phyloP scores from a whole-genome alignment of 2,329 filamentous ascomycete genomes.

The Exophiala sp. region DNA sequence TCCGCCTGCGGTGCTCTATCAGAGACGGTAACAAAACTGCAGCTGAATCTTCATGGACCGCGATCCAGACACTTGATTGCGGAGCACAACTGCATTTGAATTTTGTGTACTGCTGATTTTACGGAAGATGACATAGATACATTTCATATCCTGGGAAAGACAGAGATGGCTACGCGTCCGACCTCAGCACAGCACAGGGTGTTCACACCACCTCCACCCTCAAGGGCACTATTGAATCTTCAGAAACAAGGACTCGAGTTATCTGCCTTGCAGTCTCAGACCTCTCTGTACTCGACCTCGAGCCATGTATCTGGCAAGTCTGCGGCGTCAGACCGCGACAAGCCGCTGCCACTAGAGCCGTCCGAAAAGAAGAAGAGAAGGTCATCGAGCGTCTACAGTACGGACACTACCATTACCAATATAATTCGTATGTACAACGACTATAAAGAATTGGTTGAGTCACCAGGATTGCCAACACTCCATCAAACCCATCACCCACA shows the following conservation, averaged over 20 bases:
- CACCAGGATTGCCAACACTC: conserved; percentile 6
- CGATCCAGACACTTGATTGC: too few species aligned
- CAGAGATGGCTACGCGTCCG: conserved; percentile 13
- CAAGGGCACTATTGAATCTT: conserved; percentile 22
- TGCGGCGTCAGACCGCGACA: conserved; percentile 22
- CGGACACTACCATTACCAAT: conserved; percentile 26
- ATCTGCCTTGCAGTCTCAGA: conserved; percentile 5
- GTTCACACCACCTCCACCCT: conserved; percentile 22
- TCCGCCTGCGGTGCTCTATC: too few species aligned
- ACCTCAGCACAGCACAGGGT: conserved; percentile 9
- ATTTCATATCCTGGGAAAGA: neutral
- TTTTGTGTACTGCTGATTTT: neutral
- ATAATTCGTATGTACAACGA: conserved; percentile 27
- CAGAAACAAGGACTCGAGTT: conserved; percentile 25
- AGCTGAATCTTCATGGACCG: too few species aligned
- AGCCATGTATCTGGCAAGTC: conserved; percentile 15
- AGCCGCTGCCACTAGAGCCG: conserved; percentile 23
- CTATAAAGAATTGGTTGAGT: conserved; percentile 18
- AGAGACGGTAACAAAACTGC: too few species aligned
- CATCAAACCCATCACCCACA: conserved; percentile 25
- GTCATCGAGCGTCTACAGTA: conserved; percentile 25
- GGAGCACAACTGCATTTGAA: too few species aligned
- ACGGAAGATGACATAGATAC: too few species aligned
- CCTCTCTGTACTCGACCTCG: conserved; percentile 8
- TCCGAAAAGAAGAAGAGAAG: conserved; percentile 14